Evolutionary conservation across 805 yeast species (phyloP).

Genomic region (Spathaspora hagerdaliae): DNA sequence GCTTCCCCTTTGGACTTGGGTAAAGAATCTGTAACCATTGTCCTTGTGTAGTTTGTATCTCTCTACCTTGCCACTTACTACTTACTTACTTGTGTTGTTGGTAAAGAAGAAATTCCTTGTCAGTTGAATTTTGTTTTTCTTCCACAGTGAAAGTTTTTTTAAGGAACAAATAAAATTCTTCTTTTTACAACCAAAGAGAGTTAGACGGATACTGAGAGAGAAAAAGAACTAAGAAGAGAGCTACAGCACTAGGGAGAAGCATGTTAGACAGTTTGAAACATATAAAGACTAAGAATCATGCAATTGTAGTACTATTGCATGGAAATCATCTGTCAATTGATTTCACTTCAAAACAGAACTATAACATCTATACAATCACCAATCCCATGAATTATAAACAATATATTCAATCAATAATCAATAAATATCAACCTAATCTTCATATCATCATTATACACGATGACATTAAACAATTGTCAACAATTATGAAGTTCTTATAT

Average conservation of each 20-base stretch:
- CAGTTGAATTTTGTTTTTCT: too few relatives aligned
- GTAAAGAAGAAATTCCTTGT: too few relatives aligned
- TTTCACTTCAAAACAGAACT: constrained; percentile 4
- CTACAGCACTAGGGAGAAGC: neutral
- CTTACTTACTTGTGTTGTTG: too few relatives aligned
- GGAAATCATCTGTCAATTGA: constrained; percentile 9
- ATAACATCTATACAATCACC: constrained; percentile 14
- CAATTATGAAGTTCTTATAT: neutral
- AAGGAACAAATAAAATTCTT: too few relatives aligned
- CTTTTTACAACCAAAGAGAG: too few relatives aligned
- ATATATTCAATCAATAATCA: neutral
- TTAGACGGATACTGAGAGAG: neutral
- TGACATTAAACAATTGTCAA: neutral
- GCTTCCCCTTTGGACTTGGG: constrained; percentile 1
- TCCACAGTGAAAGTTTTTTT: too few relatives aligned
- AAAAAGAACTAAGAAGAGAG: neutral
- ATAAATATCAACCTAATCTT: neutral
- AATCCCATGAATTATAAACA: constrained; percentile 4
- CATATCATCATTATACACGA: neutral
- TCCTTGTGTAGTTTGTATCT: too few relatives aligned
- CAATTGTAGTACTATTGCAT: constrained; percentile 2
- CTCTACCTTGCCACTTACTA: too few relatives aligned
- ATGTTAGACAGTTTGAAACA: neutral
- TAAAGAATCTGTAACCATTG: constrained; percentile 2
- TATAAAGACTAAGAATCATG: neutral